Evolutionary conservation across 805 yeast species (phyloP).

Genomic region (Torulaspora quercuum): DNA sequence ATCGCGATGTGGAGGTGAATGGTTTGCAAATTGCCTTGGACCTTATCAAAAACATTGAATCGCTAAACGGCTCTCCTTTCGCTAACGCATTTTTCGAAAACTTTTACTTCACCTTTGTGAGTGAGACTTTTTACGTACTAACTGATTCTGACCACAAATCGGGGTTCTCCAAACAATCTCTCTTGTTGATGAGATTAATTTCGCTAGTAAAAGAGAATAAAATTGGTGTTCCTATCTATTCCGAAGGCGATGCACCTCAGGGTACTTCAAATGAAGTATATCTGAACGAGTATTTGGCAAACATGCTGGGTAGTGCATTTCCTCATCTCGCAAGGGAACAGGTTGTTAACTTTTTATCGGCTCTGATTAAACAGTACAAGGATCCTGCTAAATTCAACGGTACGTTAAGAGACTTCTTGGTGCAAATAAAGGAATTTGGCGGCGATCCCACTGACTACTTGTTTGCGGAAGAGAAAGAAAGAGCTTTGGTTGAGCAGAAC

Average conservation of each 20-base stretch:
- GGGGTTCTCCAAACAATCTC: constrained; percentile 85
- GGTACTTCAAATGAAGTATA: constrained; percentile 81
- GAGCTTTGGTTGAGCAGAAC: constrained; percentile 64
- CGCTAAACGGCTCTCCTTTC: constrained; percentile 62
- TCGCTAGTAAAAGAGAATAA: constrained; percentile 75
- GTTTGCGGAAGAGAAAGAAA: constrained; percentile 89
- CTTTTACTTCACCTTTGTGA: constrained; percentile 81
- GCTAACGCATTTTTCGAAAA: constrained; percentile 83
- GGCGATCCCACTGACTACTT: constrained; percentile 94
- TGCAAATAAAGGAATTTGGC: constrained; percentile 92
- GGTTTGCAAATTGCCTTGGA: constrained; percentile 85
- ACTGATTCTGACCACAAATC: constrained; percentile 98
- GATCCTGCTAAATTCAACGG: constrained; percentile 76
- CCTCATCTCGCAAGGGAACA: constrained; percentile 85
- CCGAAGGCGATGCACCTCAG: constrained; percentile 72
- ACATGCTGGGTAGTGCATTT: constrained; percentile 83
- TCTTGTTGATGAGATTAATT: constrained; percentile 76
- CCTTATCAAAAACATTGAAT: constrained; percentile 78
- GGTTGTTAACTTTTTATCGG: constrained; percentile 74
- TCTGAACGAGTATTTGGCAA: constrained; percentile 75
- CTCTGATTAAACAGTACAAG: constrained; percentile 66
- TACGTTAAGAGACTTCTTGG: constrained; percentile 88
- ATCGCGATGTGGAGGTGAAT: constrained; percentile 91
- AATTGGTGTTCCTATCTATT: constrained; percentile 74
- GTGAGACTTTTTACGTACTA: constrained; percentile 88